Evolutionary conservation across 2,329 filamentous ascomycete genomes (phyloP).

Genomic region (Claviceps pazoutovae): DNA sequence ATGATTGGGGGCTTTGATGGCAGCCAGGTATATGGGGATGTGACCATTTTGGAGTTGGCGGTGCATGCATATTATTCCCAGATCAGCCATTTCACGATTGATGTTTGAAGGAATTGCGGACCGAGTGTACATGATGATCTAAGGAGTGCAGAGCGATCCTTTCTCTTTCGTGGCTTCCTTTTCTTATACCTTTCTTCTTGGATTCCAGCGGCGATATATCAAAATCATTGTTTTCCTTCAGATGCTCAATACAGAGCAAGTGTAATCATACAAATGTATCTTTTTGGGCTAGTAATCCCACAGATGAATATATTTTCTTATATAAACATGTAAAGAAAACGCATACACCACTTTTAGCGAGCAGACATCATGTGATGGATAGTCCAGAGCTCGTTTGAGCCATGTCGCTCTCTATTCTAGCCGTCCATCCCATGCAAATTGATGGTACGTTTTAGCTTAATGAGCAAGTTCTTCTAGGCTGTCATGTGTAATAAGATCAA

Average conservation of each 20-base stretch:
- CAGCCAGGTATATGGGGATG: conserved; percentile 52
- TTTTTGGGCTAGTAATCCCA: too few relatives aligned
- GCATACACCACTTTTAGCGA: too few relatives aligned
- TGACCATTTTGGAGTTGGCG: conserved; percentile 52
- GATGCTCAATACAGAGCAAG: too few relatives aligned
- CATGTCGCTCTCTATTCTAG: not conserved
- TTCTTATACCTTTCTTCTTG: not conserved
- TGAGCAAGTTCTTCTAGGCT: not conserved
- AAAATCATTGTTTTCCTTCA: too few relatives aligned
- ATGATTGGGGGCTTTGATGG: conserved; percentile 57
- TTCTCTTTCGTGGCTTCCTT: not conserved
- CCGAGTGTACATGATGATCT: too few relatives aligned
- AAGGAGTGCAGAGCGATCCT: not conserved
- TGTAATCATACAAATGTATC: too few relatives aligned
- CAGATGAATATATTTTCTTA: too few relatives aligned
- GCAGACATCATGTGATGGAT: too few relatives aligned
- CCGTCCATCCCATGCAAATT: too few relatives aligned
- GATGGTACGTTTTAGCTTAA: not conserved
- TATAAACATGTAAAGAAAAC: too few relatives aligned
- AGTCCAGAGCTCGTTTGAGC: too few relatives aligned
- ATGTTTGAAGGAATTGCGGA: conserved; percentile 31
- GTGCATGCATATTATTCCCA: conserved; percentile 61
- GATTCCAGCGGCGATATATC: too few relatives aligned
- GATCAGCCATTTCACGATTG: conserved; percentile 59
- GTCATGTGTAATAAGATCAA: not conserved